Evolutionary conservation across 1,284 basidiomycete species (phyloP).

Genomic region (Rhodotorula sp.): DNA sequence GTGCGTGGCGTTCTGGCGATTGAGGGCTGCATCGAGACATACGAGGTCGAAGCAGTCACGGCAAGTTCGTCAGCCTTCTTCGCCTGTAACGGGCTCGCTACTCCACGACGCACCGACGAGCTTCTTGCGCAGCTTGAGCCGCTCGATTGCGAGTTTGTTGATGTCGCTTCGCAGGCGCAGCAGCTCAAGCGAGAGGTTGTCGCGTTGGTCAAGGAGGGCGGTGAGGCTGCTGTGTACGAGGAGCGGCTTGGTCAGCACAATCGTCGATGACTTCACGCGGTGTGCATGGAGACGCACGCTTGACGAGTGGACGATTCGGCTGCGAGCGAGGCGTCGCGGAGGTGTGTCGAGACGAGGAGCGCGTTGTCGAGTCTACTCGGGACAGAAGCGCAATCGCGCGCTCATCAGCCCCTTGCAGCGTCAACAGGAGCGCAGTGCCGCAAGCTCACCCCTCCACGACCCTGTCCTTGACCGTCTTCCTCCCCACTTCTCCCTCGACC

Average conservation of each 20-base stretch:
- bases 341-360: constrained; percentile 4
- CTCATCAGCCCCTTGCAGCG: background rate
- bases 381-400: background rate
- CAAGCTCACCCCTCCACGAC: background rate
- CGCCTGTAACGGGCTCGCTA: no score
- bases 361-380: constrained; percentile 11
- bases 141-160: background rate
- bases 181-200: constrained; percentile 13
- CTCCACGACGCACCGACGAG: background rate
- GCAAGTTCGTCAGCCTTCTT: no score
- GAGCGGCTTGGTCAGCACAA: background rate
- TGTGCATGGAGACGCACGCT: background rate
- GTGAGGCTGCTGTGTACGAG: background rate
- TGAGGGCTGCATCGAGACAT: background rate
- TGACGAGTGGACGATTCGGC: background rate
- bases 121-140: background rate
- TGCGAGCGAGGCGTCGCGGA: background rate
- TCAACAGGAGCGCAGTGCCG: background rate
- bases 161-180: background rate
- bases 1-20: background rate
- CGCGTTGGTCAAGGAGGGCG: background rate
- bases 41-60: background rate
- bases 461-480: background rate
- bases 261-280: no score
- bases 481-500: background rate